Percentiles rank a stretch among this genome's conserved stretches.
phyloP scores from a whole-genome alignment of 257 asterid species.

The Anisodus acutangulus region DNA sequence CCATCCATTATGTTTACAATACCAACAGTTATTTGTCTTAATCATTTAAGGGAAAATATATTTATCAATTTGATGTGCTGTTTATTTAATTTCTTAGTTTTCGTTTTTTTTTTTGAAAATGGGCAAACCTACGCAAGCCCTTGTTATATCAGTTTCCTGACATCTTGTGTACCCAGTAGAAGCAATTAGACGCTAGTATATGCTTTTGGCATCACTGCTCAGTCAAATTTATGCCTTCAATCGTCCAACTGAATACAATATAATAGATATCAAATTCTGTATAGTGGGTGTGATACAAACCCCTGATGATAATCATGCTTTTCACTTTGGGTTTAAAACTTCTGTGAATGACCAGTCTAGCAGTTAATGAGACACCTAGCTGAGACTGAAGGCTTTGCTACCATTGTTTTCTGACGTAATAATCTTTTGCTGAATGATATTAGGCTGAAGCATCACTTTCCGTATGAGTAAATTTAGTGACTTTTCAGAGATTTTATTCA shows the following conservation, averaged over 20 bases:
- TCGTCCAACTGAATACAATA: neutral
- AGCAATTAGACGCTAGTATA: neutral
- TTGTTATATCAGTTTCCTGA: neutral
- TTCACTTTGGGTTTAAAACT: conserved; percentile 8
- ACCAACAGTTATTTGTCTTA: neutral
- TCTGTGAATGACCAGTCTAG: neutral
- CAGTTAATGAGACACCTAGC: conserved; percentile 12
- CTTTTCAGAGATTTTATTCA: neutral
- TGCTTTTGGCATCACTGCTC: neutral
- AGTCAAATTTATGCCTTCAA: neutral
- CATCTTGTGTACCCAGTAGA: neutral
- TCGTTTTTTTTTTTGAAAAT: neutral
- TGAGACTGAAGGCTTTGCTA: conserved; percentile 22
- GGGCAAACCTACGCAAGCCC: neutral
- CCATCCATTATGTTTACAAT: neutral
- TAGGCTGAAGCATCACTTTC: conserved; percentile 3
- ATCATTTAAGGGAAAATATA: neutral
- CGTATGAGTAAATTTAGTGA: neutral
- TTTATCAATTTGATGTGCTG: neutral
- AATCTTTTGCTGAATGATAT: conserved; percentile 2
- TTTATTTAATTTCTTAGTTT: neutral
- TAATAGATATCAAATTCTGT: neutral
- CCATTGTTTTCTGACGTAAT: conserved; percentile 12
- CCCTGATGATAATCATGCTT: neutral
- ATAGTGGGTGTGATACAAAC: neutral